These are phyloP conservation scores for Zygosaccharomyces sapae DNA, from an alignment of 1,139 yeast genomes.

Conservation along the genomic window DNA sequence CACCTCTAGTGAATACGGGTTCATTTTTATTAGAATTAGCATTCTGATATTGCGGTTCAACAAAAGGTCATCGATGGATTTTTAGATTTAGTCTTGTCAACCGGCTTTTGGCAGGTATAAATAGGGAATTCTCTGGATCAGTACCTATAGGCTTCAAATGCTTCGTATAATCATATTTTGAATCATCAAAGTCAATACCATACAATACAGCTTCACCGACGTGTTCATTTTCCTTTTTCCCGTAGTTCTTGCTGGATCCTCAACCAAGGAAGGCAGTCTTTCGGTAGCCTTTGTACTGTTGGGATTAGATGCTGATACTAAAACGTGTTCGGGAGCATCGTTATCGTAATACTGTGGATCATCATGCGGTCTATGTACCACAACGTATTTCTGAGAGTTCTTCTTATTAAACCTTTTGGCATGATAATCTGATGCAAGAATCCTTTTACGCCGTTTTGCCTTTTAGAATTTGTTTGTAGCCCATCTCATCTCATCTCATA, in stretches of 20 bases:
- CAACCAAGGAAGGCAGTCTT: slow-evolving; percentile 9
- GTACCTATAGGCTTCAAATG: slow-evolving; percentile 87
- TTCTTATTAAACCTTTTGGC: slow-evolving; percentile 59
- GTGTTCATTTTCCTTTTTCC: slow-evolving; percentile 18
- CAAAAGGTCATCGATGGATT: slow-evolving; percentile 39
- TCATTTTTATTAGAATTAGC: slow-evolving; percentile 61
- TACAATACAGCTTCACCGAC: slow-evolving; percentile 83
- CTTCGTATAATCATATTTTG: slow-evolving; percentile 92
- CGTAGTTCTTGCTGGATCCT: slow-evolving; percentile 36
- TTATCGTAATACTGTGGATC: slow-evolving; percentile 78
- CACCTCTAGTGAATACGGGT: slow-evolving; percentile 33
- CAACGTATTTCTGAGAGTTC: slow-evolving; percentile 69
- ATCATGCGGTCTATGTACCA: slow-evolving; percentile 88
- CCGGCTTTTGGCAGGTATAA: slow-evolving; percentile 43
- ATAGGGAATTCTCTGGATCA: slow-evolving; percentile 50
- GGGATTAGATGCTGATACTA: slow-evolving; percentile 59
- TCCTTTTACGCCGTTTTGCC: not conserved
- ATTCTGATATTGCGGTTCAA: slow-evolving; percentile 45
- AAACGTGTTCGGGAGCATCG: slow-evolving; percentile 78
- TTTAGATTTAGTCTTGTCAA: slow-evolving; percentile 32
- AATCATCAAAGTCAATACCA: slow-evolving; percentile 84
- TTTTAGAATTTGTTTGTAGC: not conserved
- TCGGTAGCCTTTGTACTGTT: slow-evolving; percentile 35
- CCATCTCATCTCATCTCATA: slow-evolving; percentile 11
- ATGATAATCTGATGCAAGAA: slow-evolving; percentile 8